Base-by-base conservation (phyloP, 2,329 filamentous ascomycete species). In the Paraphaeosphaeria minitans region DNA sequence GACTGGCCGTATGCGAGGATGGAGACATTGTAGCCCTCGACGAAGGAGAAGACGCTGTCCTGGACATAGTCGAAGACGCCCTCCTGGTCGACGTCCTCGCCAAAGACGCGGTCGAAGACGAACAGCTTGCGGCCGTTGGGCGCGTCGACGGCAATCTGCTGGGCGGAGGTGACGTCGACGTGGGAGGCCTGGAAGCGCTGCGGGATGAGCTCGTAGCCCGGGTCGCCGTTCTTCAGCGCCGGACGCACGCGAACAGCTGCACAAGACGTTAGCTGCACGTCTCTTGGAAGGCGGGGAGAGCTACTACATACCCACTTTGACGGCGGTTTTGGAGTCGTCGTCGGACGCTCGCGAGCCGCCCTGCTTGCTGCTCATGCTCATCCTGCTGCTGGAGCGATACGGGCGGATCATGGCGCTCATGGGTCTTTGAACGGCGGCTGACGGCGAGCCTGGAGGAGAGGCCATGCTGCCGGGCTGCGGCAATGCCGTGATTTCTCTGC, bases 1-100 rank as follows among this genome's bases (percentile, higher is more conserved):
- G 95, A 99, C 81, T 99, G 95, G 66, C 95, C 95, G 72, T 99
- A 99, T 49, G 95, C 95, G 69, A 99, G 82, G 51, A 99, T 87
- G 3, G 95, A 99, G 58, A 99, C 95, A 86, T 99, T 99, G 85
- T 98, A 99, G 55, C 95, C 95, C 74, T 97, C 92, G 1, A 95
- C 82, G 69, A 99, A 99, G 2, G 93, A 91, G 68, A 84, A 87
- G 66, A 98, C 90, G 68, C 93, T 96, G 67, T 99, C 95, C 62
- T 87, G 87, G 50, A 99, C 82, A 71, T 99, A 99, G 48, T 97
- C 91, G 91, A 94, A 99, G 48, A 99, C 81, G 48, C 93, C 94
- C 66, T 95, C 90, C 76, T 99, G 95, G 59, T 86, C 85, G 8
- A 93, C 84, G 2, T 95, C 89, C 68, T 93, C 88, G 33, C 88